Evolutionary conservation across 2,329 filamentous ascomycete genomes (phyloP).

Genomic region (Xylariaceae sp.): DNA sequence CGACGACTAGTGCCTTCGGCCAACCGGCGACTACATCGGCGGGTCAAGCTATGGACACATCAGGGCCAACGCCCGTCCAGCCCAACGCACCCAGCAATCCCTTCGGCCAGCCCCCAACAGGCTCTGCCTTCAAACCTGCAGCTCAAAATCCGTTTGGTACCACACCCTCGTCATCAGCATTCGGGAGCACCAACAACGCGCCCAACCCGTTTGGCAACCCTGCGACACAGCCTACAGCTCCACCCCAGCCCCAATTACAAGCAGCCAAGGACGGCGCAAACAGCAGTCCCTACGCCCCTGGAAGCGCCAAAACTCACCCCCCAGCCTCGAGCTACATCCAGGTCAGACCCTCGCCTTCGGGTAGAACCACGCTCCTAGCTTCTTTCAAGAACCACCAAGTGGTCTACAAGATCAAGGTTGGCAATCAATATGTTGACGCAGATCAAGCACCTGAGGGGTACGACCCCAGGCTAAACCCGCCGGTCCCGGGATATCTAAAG

Average conservation of each 20-base stretch:
- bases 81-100: conserved; percentile 21
- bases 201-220: conserved; percentile 29
- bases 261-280: conserved; percentile 10
- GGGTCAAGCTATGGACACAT: conserved; percentile 29
- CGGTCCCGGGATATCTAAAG: conserved; percentile 45
- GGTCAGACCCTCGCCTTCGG: conserved; percentile 36
- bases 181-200: neutral
- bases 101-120: conserved; percentile 23
- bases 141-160: conserved; percentile 31
- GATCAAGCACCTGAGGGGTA: neutral
- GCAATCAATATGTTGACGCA: conserved; percentile 23
- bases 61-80: conserved; percentile 15
- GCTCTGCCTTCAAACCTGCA: neutral
- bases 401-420: conserved; percentile 47
- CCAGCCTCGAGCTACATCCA: conserved; percentile 43
- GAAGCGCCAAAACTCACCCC: conserved; percentile 45
- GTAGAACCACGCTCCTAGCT: conserved; percentile 38
- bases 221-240: conserved; percentile 9
- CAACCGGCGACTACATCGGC: conserved; percentile 19
- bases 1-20: conserved; percentile 31
- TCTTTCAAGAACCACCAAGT: conserved; percentile 65
- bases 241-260: neutral
- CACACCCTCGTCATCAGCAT: conserved; percentile 11
- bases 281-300: conserved; percentile 41
- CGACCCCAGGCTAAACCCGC: neutral